Conservation (phyloP, 2,329 filamentous ascomycete species). For the Nemania abortiva region DNA sequence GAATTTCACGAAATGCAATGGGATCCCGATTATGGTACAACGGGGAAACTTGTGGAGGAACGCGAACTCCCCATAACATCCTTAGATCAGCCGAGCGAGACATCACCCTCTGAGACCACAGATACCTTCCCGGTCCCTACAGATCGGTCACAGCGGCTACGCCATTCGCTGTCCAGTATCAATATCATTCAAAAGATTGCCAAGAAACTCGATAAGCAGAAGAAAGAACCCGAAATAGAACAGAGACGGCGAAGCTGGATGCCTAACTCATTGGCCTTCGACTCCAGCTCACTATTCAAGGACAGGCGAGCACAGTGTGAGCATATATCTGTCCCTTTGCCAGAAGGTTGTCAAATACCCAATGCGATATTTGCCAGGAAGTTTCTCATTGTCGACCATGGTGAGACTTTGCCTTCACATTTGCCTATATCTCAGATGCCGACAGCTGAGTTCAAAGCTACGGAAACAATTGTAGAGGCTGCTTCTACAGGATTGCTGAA, state of each 20-base stretch:
- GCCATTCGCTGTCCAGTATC: constrained; percentile 41
- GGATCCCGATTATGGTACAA: constrained; percentile 47
- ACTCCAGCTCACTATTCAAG: constrained; percentile 39
- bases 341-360: constrained; percentile 55
- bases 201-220: constrained; percentile 38
- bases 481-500: constrained; percentile 47
- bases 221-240: constrained; percentile 39
- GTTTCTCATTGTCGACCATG: constrained; percentile 53
- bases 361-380: constrained; percentile 61
- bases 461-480: constrained; percentile 51
- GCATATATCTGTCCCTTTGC: constrained; percentile 47
- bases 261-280: constrained; percentile 42
- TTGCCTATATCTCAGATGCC: constrained; percentile 54
- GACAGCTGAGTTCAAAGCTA: constrained; percentile 58
- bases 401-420: constrained; percentile 51
- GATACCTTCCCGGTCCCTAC: constrained; percentile 39
- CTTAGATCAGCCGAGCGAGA: constrained; percentile 37
- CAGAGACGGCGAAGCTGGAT: constrained; percentile 49
- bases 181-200: constrained; percentile 44
- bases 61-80: constrained; percentile 46
- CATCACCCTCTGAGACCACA: constrained; percentile 38
- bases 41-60: constrained; percentile 54
- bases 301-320: constrained; percentile 38
- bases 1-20: constrained; percentile 59
- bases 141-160: constrained; percentile 39